Percentiles rank a stretch among this genome's conserved stretches.
Evolutionary conservation across 2,329 filamentous ascomycete species (phyloP).

Genomic region (Dactylellina sp.): DNA sequence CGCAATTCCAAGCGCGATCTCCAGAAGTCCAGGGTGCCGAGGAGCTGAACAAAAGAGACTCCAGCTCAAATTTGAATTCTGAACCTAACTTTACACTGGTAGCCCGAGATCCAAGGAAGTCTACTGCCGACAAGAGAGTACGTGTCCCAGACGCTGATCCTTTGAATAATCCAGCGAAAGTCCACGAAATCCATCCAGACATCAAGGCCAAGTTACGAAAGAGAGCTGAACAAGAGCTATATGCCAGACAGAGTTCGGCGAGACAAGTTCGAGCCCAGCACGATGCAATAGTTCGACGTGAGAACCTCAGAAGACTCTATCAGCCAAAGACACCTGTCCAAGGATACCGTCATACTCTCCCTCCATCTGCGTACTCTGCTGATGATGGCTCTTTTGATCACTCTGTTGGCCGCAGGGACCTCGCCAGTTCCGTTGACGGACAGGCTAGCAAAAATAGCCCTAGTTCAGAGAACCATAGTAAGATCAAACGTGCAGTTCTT

Average conservation of each 20-base stretch:
- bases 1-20: too few relatives aligned
- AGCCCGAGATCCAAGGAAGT: too few relatives aligned
- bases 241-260: background rate
- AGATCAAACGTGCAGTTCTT: background rate
- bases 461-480: background rate
- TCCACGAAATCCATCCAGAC: background rate
- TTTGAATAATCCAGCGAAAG: background rate
- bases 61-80: too few relatives aligned
- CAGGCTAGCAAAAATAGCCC: background rate
- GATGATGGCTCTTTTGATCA: conserved; percentile 51
- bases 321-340: conserved; percentile 25
- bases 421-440: background rate
- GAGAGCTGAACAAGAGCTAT: conserved; percentile 13
- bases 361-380: conserved; percentile 34
- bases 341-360: conserved; percentile 31
- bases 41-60: too few relatives aligned
- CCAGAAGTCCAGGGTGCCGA: too few relatives aligned
- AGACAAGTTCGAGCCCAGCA: conserved; percentile 3
- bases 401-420: conserved; percentile 7
- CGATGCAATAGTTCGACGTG: conserved; percentile 20
- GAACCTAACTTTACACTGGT: too few relatives aligned
- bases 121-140: too few relatives aligned
- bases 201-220: conserved; percentile 23
- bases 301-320: conserved; percentile 28
- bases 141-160: background rate